Evolutionary conservation across 805 yeast genomes (phyloP).

Genomic region (Starmerella sirachaensis): DNA sequence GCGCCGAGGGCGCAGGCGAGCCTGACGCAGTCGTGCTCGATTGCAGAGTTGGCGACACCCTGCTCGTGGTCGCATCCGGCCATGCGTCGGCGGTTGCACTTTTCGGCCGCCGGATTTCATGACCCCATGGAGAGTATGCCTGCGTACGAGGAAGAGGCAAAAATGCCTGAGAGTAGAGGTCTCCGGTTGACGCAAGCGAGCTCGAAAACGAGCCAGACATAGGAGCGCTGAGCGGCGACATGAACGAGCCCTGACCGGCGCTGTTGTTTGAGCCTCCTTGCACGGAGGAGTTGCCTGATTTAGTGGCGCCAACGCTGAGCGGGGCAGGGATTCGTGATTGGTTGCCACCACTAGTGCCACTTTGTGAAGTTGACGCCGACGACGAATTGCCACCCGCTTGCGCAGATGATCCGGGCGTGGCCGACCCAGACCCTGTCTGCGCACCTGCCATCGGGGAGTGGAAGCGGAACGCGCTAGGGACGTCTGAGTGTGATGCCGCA

Average conservation of each 20-base stretch:
- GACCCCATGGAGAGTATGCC: conserved; percentile 18
- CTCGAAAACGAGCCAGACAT: conserved; percentile 2
- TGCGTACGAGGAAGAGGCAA: conserved; percentile 15
- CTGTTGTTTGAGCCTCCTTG: not conserved
- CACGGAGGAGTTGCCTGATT: no score
- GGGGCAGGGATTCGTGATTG: no score
- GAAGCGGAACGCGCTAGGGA: conserved; percentile 6
- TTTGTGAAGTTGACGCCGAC: no score
- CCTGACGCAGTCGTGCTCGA: conserved; percentile 5
- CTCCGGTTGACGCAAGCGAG: conserved; percentile 9
- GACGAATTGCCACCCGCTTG: no score
- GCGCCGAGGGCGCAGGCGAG: conserved; percentile 6
- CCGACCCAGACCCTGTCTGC: no score
- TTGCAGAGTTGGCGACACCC: conserved; percentile 7
- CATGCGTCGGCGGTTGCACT: conserved; percentile 19
- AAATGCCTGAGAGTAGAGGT: conserved; percentile 22
- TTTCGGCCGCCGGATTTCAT: conserved; percentile 17
- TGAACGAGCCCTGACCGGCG: conserved; percentile 4
- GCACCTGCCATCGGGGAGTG: no score
- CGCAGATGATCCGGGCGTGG: no score
- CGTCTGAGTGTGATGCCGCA: no score
- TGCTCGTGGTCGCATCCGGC: conserved; percentile 10
- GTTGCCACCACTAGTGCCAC: no score
- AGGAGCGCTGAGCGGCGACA: conserved; percentile 7
- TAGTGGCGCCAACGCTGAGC: no score